Conservation (phyloP, 495 filamentous ascomycete species). For the Arthonia radiata region DNA sequence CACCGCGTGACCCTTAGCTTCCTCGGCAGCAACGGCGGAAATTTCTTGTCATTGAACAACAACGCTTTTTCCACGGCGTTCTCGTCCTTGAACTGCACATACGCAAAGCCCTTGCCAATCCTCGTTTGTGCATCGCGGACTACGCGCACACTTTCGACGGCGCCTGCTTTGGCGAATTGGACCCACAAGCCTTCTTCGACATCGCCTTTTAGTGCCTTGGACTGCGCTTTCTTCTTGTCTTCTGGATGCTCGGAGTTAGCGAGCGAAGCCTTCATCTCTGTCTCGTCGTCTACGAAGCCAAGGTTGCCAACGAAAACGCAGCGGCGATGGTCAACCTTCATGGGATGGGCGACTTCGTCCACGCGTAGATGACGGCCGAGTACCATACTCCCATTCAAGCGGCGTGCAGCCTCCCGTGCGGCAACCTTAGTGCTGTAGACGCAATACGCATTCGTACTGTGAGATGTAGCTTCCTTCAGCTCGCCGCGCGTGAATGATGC, state of each 20-base stretch:
- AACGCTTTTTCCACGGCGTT: slow-evolving; percentile 77
- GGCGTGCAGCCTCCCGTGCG: slow-evolving; percentile 47
- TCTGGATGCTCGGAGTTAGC: slow-evolving; percentile 29
- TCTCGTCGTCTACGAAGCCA: slow-evolving; percentile 78
- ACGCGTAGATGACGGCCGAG: slow-evolving; percentile 76
- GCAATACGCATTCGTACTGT: slow-evolving; percentile 81
- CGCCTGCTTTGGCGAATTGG: slow-evolving; percentile 54
- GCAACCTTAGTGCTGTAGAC: slow-evolving; percentile 54
- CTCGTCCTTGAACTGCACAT: slow-evolving; percentile 77
- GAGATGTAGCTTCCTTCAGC: slow-evolving; percentile 67
- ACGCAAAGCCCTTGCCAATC: slow-evolving; percentile 92
- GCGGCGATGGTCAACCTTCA: slow-evolving; percentile 52
- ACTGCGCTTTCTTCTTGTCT: slow-evolving; percentile 30
- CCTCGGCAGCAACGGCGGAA: slow-evolving; percentile 73
- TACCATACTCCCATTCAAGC: slow-evolving; percentile 61
- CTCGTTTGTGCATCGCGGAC: slow-evolving; percentile 69
- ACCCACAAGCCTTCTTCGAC: slow-evolving; percentile 92
- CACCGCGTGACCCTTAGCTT: slow-evolving; percentile 69
- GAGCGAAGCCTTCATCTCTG: slow-evolving; percentile 20
- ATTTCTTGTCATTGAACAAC: slow-evolving; percentile 67
- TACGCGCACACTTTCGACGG: slow-evolving; percentile 82
- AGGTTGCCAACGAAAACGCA: slow-evolving; percentile 96
- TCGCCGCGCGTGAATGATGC: slow-evolving; percentile 55
- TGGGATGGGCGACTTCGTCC: slow-evolving; percentile 72
- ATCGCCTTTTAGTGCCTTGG: slow-evolving; percentile 48